These are phyloP conservation scores for Ascodesmis nigricans DNA, from an alignment of 495 filamentous ascomycete genomes.

Conservation along the genomic window DNA sequence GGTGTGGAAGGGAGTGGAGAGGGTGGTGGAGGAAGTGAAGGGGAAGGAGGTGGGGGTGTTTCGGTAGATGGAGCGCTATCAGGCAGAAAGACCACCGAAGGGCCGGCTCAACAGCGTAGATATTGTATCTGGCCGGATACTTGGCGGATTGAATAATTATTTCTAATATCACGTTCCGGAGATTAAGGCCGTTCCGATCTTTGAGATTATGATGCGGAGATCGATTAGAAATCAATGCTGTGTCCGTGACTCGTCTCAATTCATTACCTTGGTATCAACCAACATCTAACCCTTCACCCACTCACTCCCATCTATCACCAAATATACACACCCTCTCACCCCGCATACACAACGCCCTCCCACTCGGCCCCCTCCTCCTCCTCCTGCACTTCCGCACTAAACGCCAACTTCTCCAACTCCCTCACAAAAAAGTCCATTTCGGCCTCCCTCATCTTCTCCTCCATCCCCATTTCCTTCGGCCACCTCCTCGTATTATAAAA, in stretches of 20 bases:
- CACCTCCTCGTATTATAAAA: conserved; percentile 79
- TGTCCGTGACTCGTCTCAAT: no score
- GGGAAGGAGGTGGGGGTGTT: conserved; percentile 27
- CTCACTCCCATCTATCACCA: conserved; percentile 25
- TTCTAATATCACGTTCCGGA: no score
- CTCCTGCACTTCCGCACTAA: conserved; percentile 27
- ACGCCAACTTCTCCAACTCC: conserved; percentile 67
- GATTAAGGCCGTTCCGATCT: no score
- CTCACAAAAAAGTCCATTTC: conserved; percentile 45
- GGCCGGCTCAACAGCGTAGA: no score
- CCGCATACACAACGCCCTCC: conserved; percentile 30
- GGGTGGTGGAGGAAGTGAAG: conserved; percentile 27
- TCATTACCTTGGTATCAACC: no score
- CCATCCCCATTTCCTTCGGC: conserved; percentile 55
- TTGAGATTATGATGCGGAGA: no score
- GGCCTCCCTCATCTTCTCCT: conserved; percentile 13
- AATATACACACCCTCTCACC: conserved; percentile 26
- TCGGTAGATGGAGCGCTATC: no score
- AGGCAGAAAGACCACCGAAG: no score
- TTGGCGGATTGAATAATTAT: no score
- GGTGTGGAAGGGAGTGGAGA: conserved; percentile 29
- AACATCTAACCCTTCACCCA: neutral
- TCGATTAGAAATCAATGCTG: no score
- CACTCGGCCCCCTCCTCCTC: conserved; percentile 20
- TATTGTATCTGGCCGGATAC: no score